Conservation (phyloP, 208 protist species). For the Plasmodiophora brassicae region DNA sequence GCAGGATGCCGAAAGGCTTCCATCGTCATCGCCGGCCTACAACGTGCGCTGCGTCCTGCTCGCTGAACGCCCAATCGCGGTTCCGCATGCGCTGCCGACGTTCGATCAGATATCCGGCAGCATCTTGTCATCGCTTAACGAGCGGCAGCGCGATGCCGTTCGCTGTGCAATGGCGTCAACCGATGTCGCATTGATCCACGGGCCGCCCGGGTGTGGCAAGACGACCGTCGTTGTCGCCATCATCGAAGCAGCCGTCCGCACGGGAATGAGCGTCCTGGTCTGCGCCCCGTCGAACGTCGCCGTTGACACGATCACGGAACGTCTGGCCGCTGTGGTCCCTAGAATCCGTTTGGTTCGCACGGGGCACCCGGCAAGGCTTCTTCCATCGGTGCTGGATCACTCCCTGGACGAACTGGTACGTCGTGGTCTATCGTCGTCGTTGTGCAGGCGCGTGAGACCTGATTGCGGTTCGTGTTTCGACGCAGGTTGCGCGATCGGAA, state of each 20-base stretch:
- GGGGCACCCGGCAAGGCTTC: conserved; percentile 45
- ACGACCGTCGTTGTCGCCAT: conserved; percentile 36
- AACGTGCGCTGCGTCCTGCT: neutral
- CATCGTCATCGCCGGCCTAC: neutral
- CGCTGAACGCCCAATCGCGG: neutral
- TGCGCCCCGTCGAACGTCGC: conserved; percentile 49
- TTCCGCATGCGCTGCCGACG: too few species aligned
- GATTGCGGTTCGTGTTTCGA: too few species aligned
- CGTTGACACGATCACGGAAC: conserved; percentile 44
- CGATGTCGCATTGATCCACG: conserved; percentile 44
- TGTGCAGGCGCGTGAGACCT: too few species aligned
- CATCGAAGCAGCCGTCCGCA: conserved; percentile 6
- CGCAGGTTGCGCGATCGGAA: too few species aligned
- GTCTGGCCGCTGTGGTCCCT: neutral
- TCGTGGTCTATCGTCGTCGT: neutral
- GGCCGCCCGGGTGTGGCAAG: conserved; percentile 49
- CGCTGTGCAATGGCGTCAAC: neutral
- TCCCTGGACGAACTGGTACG: conserved; percentile 32
- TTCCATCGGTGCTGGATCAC: neutral
- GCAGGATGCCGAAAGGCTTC: neutral
- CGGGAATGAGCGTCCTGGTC: conserved; percentile 36
- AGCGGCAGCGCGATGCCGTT: conserved; percentile 6
- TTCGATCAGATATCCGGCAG: too few species aligned
- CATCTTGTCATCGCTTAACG: neutral
- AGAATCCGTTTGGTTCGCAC: conserved; percentile 6